These are phyloP conservation scores for Solanum chacoense DNA, from an alignment of 305 asterid species.

Conservation along the genomic window DNA sequence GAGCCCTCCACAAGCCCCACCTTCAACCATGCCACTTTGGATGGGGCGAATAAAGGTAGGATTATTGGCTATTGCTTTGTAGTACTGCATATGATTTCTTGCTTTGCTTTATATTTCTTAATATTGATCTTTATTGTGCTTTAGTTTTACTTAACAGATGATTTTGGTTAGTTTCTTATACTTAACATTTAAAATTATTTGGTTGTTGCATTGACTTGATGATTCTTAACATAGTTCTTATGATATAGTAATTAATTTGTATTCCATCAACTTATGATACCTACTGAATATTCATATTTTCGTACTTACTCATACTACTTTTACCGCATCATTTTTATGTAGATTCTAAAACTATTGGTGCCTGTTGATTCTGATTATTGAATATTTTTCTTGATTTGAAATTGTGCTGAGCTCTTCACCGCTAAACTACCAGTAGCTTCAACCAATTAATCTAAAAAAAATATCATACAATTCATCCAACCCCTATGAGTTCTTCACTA, in stretches of 20 bases:
- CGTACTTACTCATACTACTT: background rate
- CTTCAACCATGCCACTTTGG: background rate
- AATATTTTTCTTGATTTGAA: background rate
- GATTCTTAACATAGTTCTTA: background rate
- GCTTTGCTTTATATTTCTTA: background rate
- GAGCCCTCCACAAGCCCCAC: background rate
- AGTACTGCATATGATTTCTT: background rate
- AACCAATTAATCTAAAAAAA: too few species aligned
- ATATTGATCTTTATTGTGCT: background rate
- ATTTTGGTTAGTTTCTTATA: too few species aligned
- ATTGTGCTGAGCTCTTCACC: background rate
- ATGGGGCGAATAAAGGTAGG: background rate
- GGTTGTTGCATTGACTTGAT: background rate
- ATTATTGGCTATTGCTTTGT: too few species aligned
- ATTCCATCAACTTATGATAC: background rate
- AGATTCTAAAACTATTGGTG: background rate
- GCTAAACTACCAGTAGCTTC: background rate
- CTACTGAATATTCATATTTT: background rate
- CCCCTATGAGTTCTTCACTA: background rate
- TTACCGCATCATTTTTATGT: background rate
- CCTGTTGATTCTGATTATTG: background rate
- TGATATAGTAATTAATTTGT: background rate
- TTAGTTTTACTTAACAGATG: background rate
- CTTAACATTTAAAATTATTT: background rate
- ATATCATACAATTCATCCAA: background rate